Evolutionary conservation across 495 filamentous ascomycete species (phyloP), one percentile per base, ranked within the genome.

Genomic region (Choiromyces venosus): DNA sequence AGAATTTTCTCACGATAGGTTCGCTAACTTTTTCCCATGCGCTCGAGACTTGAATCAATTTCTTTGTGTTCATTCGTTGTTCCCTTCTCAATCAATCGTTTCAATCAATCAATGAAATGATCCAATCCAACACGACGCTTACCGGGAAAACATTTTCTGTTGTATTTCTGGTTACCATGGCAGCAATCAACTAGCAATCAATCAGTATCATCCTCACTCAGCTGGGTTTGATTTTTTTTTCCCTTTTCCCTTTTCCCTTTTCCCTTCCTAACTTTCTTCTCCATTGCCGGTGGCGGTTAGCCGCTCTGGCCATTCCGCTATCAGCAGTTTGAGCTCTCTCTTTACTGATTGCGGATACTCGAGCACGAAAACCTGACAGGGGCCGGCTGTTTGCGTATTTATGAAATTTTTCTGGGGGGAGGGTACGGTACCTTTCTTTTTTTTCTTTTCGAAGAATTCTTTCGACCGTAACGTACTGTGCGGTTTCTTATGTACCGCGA

Each of bases 311-410:
- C 74, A 77, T 77, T 77, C 75, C 74, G 69, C 42, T 73, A 77
- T 66, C 42, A 70, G 67, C 70, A 61, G 52, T 33, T 33, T 61
- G 52, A 61, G 46, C 44, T 66, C 73, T 73, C 69, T 61, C 44
- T 71, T 75, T 75, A 40, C 73, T 76, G 69, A 64, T 76, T 77
- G 75, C 66, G 69, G 52, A 61, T 18, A 61, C 52, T 33, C 12
- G 12, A 61, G 75, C 74, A 40, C 65, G 69, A 70, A 61, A 67
- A 70, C 65, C 74, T 77, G 67, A 44, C 75, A 77, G 73, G 74
- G 69, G 40, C 66, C 70, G 74, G 75, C 74, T 77, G 75, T 77
- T 77, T 77, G 74, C 75, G 69, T 61, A 33, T 61, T 61, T 29
- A 33, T 12, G 52, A 56, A 56, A 56, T 29, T 56, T 56, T 29